A percentile compares a stretch with the other conserved stretches of the same genome.
Evolutionary conservation across 169 alveolate species (phyloP).

Genomic region (Theileria equi): DNA sequence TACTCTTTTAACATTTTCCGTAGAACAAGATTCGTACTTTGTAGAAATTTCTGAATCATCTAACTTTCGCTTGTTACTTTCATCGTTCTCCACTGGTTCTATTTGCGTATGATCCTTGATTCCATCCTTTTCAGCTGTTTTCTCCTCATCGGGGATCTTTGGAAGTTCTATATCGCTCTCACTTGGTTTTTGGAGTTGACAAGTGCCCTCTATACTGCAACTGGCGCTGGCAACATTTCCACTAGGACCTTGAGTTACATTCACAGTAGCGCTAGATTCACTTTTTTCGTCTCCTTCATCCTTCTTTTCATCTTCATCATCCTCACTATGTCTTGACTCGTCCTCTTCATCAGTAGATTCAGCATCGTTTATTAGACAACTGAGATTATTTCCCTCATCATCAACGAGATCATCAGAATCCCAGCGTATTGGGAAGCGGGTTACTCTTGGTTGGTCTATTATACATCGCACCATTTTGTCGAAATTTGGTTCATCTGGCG

Average conservation of each 20-base stretch:
- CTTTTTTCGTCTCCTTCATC: neutral
- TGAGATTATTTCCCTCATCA: conserved; percentile 64
- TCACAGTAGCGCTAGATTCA: neutral
- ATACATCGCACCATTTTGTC: conserved; percentile 89
- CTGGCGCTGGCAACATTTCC: neutral
- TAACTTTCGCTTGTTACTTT: too few relatives aligned
- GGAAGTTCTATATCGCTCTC: too few relatives aligned
- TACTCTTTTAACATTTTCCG: too few relatives aligned
- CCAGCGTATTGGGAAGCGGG: conserved; percentile 95
- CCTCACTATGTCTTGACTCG: neutral
- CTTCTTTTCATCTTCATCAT: neutral
- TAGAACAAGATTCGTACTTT: too few relatives aligned
- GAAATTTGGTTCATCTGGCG: conserved; percentile 88
- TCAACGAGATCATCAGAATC: conserved; percentile 71
- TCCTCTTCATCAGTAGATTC: conserved; percentile 37
- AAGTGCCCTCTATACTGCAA: neutral
- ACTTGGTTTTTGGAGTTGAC: too few relatives aligned
- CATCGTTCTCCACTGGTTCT: too few relatives aligned
- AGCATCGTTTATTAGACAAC: conserved; percentile 47
- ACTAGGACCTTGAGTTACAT: neutral
- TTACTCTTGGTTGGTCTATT: conserved; percentile 95
- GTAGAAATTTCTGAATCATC: too few relatives aligned
- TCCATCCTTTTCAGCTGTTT: too few relatives aligned
- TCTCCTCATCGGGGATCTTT: too few relatives aligned
- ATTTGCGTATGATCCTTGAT: too few relatives aligned